Evolutionary conservation across 306 rosid species (phyloP), one percentile per base, ranked within the genome.

Genomic region (Sesbania bispinosa): DNA sequence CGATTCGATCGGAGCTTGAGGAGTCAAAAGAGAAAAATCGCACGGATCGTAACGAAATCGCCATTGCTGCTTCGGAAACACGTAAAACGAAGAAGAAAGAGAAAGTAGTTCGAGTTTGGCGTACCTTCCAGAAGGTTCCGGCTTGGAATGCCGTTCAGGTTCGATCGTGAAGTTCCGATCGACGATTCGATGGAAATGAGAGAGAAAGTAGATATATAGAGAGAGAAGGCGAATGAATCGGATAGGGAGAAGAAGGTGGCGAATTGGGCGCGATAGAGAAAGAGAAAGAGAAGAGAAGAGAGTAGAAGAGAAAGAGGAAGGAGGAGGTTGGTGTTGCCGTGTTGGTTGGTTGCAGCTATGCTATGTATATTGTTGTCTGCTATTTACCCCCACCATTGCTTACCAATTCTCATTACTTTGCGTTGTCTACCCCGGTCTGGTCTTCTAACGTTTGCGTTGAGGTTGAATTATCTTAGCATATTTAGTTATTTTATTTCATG

Each of bases 211-310:
- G n/a, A n/a, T n/a, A n/a, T n/a, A n/a, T 10, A n/a, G 81, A 51
- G 60, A 61, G 74, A 76, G 73, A 52, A 26, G 33, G 77, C 35
- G 54, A 45, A 68, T 33, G 76, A 67, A 53, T 18, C 32, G 4
- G 50, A 26, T 24, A 27, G 15, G 33, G 75, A 54, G 67, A 73
- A 48, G 19, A 76, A 71, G 60, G 53, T 65, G 71, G 85, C 77
- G 84, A 77, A 81, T 77, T 86, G 75, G 67, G 87, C 82, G 90
- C 87, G 83, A 78, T 78, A 69, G 84, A 65, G 77, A 65, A 24
- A 77, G 67, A 29, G 59, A 59, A 52, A 21, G 19, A 67, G 66
- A 61, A 35, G 41, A 36, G 52, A 67, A 14, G 20, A 48, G 71
- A n/a, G n/a, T n/a, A n/a, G n/a, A 46, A 19, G 23, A 30, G 13